phyloP scores from a whole-genome alignment of 2,329 filamentous ascomycete genomes.

The Ascochyta clinopodiicola region DNA sequence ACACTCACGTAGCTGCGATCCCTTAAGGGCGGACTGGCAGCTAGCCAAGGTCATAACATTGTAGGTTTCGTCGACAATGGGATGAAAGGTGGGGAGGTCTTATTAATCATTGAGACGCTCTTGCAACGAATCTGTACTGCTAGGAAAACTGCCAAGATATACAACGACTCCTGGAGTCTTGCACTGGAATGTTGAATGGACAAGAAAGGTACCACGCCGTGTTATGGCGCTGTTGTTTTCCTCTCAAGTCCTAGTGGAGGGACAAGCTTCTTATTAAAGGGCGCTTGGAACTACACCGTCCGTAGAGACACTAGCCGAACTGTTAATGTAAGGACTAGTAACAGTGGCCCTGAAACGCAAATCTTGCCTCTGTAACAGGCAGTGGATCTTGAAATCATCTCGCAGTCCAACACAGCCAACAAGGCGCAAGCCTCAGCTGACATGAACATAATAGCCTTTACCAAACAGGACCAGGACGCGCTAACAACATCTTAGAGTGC shows the following conservation, averaged over 20 bases:
- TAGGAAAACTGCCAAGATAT: slow-evolving; percentile 24
- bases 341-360: no score
- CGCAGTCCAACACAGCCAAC: slow-evolving; percentile 41
- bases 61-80: slow-evolving; percentile 38
- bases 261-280: no score
- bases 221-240: no score
- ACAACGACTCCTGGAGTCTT: slow-evolving; percentile 18
- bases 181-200: slow-evolving; percentile 23
- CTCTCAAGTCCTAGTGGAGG: no score
- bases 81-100: slow-evolving; percentile 29
- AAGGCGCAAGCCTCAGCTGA: slow-evolving; percentile 11
- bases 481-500: slow-evolving; percentile 19
- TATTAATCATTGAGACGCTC: slow-evolving; percentile 28
- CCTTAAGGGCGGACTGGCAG: no score
- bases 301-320: no score
- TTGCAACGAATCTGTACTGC: slow-evolving; percentile 23
- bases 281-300: no score
- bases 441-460: slow-evolving; percentile 25
- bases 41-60: slow-evolving; percentile 21
- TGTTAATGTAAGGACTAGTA: no score
- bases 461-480: slow-evolving; percentile 18
- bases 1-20: no score
- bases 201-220: slow-evolving; percentile 16
- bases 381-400: slow-evolving; percentile 48
- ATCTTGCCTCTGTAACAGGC: slow-evolving; percentile 33